Evolutionary conservation across 2,329 filamentous ascomycete genomes (phyloP).

Genomic region (Diplocarpon mali): DNA sequence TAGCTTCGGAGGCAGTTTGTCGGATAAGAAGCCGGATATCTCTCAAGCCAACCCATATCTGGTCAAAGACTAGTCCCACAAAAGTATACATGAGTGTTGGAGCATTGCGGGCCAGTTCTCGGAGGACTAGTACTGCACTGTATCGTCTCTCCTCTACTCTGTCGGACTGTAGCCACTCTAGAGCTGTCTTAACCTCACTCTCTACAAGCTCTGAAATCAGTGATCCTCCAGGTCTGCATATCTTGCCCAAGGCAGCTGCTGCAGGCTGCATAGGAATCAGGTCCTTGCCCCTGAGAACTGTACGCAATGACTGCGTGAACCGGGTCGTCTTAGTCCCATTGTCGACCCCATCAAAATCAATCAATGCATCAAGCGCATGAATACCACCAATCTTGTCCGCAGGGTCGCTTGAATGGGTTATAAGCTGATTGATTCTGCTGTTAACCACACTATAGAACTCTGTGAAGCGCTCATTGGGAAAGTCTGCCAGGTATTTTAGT

Average conservation of each 20-base stretch:
- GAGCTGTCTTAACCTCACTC: slow-evolving; percentile 87
- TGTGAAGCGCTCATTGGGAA: slow-evolving; percentile 68
- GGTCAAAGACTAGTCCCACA: slow-evolving; percentile 87
- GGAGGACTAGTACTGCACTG: slow-evolving; percentile 80
- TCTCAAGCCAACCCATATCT: slow-evolving; percentile 89
- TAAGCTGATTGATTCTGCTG: slow-evolving; percentile 56
- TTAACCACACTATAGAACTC: slow-evolving; percentile 58
- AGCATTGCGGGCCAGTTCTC: slow-evolving; percentile 84
- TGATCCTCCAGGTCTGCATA: slow-evolving; percentile 86
- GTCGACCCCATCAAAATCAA: slow-evolving; percentile 95
- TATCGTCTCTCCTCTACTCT: slow-evolving; percentile 88
- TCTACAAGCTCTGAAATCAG: slow-evolving; percentile 93
- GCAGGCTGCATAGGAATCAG: slow-evolving; percentile 84
- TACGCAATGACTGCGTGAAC: slow-evolving; percentile 83
- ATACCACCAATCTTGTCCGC: slow-evolving; percentile 86
- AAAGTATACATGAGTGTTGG: slow-evolving; percentile 94
- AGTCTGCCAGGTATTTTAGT: slow-evolving; percentile 40
- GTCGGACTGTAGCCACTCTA: slow-evolving; percentile 95
- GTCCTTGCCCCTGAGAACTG: slow-evolving; percentile 81
- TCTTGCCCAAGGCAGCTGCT: slow-evolving; percentile 75
- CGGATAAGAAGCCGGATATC: slow-evolving; percentile 87
- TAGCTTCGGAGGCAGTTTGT: slow-evolving; percentile 81
- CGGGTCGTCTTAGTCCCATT: slow-evolving; percentile 86
- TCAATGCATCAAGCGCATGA: slow-evolving; percentile 80
- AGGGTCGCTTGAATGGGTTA: slow-evolving; percentile 76